A percentile compares a stretch with the other conserved stretches of the same genome.
phyloP scores from a whole-genome alignment of 177 flowering plant genomes.

The Vitis hybrid region DNA sequence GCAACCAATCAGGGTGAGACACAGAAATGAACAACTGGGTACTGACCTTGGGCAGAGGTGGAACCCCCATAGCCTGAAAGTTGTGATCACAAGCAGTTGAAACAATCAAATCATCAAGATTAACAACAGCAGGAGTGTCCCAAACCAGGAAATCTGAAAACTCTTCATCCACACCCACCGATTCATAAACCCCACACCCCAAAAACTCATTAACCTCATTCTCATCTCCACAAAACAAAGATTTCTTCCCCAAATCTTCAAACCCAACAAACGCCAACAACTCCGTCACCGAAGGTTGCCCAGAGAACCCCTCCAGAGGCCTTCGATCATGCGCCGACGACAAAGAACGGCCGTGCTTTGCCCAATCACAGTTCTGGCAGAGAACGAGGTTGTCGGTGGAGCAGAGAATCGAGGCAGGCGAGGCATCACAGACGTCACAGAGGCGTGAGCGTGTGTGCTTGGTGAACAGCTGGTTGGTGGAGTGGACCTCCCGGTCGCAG shows the following conservation, averaged over 20 bases:
- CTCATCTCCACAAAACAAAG: slow-evolving; percentile 17
- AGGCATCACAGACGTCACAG: slow-evolving; percentile 61
- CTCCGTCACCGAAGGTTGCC: slow-evolving; percentile 64
- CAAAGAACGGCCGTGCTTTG: slow-evolving; percentile 35
- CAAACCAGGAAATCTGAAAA: slow-evolving; percentile 49
- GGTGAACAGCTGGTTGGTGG: slow-evolving; percentile 63
- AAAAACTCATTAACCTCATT: background rate
- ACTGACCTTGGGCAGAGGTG: slow-evolving; percentile 72
- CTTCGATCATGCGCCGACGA: slow-evolving; percentile 47
- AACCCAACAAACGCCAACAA: slow-evolving; percentile 51
- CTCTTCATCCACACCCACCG: slow-evolving; percentile 28
- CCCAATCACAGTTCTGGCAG: slow-evolving; percentile 90
- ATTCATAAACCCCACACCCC: slow-evolving; percentile 22
- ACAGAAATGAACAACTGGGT: background rate
- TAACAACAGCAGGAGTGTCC: slow-evolving; percentile 57
- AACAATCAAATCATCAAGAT: slow-evolving; percentile 63
- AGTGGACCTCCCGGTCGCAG: slow-evolving; percentile 82
- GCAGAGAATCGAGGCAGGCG: slow-evolving; percentile 65
- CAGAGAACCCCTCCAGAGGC: slow-evolving; percentile 69
- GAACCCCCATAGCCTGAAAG: slow-evolving; percentile 62
- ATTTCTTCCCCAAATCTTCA: slow-evolving; percentile 47
- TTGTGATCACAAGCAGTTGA: slow-evolving; percentile 30
- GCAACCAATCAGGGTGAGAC: background rate
- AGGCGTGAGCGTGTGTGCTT: slow-evolving; percentile 71
- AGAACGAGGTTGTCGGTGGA: slow-evolving; percentile 49